Conservation (phyloP, 1,284 basidiomycete genomes). For the Cystobasidium slooffiae region DNA sequence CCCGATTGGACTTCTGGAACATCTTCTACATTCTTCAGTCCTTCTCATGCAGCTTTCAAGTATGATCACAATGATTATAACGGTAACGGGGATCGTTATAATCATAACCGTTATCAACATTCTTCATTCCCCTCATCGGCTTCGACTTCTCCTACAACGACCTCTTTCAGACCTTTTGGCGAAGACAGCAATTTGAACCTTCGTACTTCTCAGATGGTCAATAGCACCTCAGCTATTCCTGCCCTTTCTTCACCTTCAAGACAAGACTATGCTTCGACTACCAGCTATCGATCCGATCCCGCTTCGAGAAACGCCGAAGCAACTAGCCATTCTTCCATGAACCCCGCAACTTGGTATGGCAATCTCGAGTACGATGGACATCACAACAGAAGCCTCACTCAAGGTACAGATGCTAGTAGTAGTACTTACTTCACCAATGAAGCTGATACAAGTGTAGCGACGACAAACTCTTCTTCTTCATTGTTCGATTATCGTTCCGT, state of each 20-base stretch:
- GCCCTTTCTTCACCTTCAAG: neutral
- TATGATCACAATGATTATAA: no score
- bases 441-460: neutral
- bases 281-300: neutral
- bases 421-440: neutral
- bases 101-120: neutral
- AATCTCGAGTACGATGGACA: neutral
- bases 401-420: neutral
- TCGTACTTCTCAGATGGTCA: neutral
- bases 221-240: neutral
- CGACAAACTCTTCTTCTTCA: neutral
- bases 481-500: neutral
- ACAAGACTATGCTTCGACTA: neutral
- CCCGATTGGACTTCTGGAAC: no score
- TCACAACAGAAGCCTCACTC: neutral
- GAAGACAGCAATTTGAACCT: neutral
- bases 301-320: no score
- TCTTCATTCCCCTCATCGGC: neutral
- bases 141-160: neutral
- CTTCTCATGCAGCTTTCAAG: no score
- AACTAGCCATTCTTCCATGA: no score
- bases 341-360: neutral
- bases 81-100: no score
- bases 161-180: neutral
- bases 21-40: no score